Percentiles rank a stretch among this genome's conserved stretches.
These are phyloP conservation scores for Ilex asprella DNA, from an alignment of 257 asterid species.

Conservation along the genomic window DNA sequence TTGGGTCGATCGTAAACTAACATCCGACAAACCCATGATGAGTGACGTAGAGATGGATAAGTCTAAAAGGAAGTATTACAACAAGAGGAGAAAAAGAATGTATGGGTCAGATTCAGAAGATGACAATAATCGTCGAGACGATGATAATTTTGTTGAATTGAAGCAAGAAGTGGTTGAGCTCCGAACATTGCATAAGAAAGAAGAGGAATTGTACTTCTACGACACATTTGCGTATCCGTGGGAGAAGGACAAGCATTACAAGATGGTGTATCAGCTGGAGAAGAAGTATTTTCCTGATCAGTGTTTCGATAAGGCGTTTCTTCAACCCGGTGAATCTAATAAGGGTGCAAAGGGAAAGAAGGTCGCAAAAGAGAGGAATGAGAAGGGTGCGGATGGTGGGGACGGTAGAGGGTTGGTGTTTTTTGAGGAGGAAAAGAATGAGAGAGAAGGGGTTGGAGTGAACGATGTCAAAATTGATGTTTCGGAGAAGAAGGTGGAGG, in stretches of 20 bases:
- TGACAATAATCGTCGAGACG: conserved; percentile 31
- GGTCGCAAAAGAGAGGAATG: conserved; percentile 9
- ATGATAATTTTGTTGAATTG: conserved; percentile 45
- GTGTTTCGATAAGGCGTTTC: conserved; percentile 90
- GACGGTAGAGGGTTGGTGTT: conserved; percentile 54
- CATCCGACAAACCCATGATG: conserved; percentile 4
- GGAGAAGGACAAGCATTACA: conserved; percentile 96
- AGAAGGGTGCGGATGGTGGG: conserved; percentile 10
- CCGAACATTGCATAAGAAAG: conserved; percentile 65
- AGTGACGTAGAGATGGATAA: conserved; percentile 39
- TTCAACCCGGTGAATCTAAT: conserved; percentile 59
- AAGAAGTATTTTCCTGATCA: conserved; percentile 94
- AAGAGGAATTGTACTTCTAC: conserved; percentile 81
- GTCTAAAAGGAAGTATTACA: conserved; percentile 66
- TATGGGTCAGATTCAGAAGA: conserved; percentile 69
- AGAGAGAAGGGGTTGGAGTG: conserved; percentile 17
- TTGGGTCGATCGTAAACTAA: conserved; percentile 68
- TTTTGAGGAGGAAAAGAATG: conserved; percentile 34
- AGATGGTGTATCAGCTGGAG: conserved; percentile 92
- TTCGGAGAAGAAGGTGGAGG: conserved; percentile 87
- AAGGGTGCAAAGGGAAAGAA: conserved; percentile 22
- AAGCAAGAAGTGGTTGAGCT: conserved; percentile 90
- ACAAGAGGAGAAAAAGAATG: conserved; percentile 77
- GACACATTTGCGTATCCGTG: conserved; percentile 90
- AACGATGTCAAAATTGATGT: conserved; percentile 41